These are phyloP conservation scores for Penicillium paneum DNA, from an alignment of 2,329 filamentous ascomycete genomes.

Conservation along the genomic window DNA sequence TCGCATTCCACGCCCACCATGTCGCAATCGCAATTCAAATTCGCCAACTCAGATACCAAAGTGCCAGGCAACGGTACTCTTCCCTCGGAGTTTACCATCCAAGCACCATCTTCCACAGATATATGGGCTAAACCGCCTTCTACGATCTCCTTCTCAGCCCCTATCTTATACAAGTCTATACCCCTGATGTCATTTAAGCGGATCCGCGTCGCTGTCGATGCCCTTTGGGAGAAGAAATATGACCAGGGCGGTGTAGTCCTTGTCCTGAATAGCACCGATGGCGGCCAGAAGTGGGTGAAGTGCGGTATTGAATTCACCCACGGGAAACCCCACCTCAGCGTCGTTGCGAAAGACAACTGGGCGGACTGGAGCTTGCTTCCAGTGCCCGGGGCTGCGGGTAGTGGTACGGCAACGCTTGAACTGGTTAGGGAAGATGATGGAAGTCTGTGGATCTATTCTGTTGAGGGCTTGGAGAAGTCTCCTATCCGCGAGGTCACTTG, in stretches of 20 bases:
- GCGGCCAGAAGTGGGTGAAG: conserved; percentile 68
- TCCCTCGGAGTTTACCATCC: conserved; percentile 50
- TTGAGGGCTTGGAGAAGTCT: conserved; percentile 54
- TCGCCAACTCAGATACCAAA: conserved; percentile 33
- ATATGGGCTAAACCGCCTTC: conserved; percentile 73
- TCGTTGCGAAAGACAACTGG: conserved; percentile 68
- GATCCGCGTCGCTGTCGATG: conserved; percentile 60
- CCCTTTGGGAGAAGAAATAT: conserved; percentile 59
- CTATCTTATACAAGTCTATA: conserved; percentile 42
- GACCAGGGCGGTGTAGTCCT: conserved; percentile 66
- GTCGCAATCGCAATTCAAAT: conserved; percentile 31
- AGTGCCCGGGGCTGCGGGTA: conserved; percentile 36
- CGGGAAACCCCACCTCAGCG: conserved; percentile 60
- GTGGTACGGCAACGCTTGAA: conserved; percentile 51
- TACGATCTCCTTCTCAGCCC: conserved; percentile 62
- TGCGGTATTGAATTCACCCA: conserved; percentile 72
- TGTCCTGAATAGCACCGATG: conserved; percentile 32
- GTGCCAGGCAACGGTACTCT: conserved; percentile 31
- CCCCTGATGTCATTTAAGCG: conserved; percentile 59
- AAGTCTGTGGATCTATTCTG: conserved; percentile 67
- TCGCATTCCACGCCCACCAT: conserved; percentile 20
- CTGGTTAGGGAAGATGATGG: conserved; percentile 55
- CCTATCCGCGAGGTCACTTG: conserved; percentile 72
- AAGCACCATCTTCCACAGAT: conserved; percentile 62
- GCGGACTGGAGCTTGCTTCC: conserved; percentile 72